Base-by-base conservation (phyloP, 2,329 filamentous ascomycete species). In the Colletotrichum spaethianum region DNA sequence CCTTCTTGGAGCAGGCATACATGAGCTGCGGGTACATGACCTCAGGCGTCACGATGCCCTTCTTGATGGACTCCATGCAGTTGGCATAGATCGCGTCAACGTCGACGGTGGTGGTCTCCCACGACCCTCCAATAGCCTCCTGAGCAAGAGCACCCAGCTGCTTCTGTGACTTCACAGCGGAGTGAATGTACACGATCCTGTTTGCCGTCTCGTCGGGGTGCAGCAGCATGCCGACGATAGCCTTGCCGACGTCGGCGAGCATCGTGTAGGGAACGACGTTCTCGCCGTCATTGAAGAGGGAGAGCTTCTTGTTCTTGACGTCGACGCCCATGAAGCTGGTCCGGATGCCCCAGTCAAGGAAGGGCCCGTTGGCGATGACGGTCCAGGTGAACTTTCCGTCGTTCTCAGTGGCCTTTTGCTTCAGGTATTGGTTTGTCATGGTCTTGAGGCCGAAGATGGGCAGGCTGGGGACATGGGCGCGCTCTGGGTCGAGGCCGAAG, bases 401-500 rank as follows among this genome's bases (percentile, higher is more conserved):
- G 20, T 60, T 62, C 28, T 68, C 67, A 48, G 73, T 50, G 4
- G 83, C 78, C 44, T 73, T 75, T 23, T 75, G 76, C 36, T 73
- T 67, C n/a, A 80, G 68, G 18, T 68, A 48, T 44, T 70, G 73
- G 68, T 73, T 44, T 33, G 68, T 53, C 7, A 63, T 44, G 20
- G 72, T 69, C 71, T 78, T 78, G 38, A 64, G 18, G 12, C 23
- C 44, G 63, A 75, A 79, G 23, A 73, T 52, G 59, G 77, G 77
- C 5, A 79, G 64, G 14, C 36, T 23, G 16, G 42, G 42, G 0
- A 62, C 59, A 23, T 75, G 73, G 33, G 72, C 70, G 63, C 75
- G 76, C 12, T 59, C 50, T 1, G 82, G 75, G 80, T 85, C 78
- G 53, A 77, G 76, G 42, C 83, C 84, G 60, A 86, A 93, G 72